phyloP scores from a whole-genome alignment of 495 filamentous ascomycete genomes.

The Xylaria sp. region DNA sequence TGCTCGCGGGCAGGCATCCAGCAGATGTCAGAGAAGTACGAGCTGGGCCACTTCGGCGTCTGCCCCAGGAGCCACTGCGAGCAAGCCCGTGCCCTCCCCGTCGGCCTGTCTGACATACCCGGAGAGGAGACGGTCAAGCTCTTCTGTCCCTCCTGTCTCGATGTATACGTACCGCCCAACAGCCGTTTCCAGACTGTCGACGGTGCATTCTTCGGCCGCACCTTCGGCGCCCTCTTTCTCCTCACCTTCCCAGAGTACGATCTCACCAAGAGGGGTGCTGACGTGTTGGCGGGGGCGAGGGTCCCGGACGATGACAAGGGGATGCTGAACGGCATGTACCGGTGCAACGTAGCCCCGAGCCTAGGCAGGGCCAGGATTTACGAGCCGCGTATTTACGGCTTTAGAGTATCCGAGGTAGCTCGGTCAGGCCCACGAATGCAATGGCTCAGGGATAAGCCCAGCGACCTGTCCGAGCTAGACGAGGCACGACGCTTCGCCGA shows the following conservation, averaged over 20 bases:
- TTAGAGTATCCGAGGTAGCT: slow-evolving; percentile 87
- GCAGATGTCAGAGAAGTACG: slow-evolving; percentile 99
- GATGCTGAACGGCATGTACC: slow-evolving; percentile 83
- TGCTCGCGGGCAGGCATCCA: slow-evolving; percentile 96
- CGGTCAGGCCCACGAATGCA: slow-evolving; percentile 92
- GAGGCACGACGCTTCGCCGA: slow-evolving; percentile 69
- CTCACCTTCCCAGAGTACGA: slow-evolving; percentile 98
- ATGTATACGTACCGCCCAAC: slow-evolving; percentile 97
- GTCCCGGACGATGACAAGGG: slow-evolving; percentile 51
- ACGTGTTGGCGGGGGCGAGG: slow-evolving; percentile 47
- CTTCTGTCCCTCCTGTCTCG: slow-evolving; percentile 95
- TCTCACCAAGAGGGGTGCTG: slow-evolving; percentile 63
- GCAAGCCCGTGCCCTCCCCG: slow-evolving; percentile 85
- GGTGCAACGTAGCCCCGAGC: slow-evolving; percentile 84
- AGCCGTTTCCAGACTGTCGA: slow-evolving; percentile 98
- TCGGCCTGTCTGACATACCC: slow-evolving; percentile 90
- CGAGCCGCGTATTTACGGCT: slow-evolving; percentile 96
- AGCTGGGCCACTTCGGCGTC: slow-evolving; percentile 90
- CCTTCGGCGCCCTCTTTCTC: slow-evolving; percentile 91
- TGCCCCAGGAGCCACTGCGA: slow-evolving; percentile 92
- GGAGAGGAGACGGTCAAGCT: slow-evolving; percentile 98
- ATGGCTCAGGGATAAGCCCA: slow-evolving; percentile 87
- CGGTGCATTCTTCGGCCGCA: slow-evolving; percentile 97
- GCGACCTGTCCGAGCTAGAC: slow-evolving; percentile 79
- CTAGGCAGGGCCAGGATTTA: slow-evolving; percentile 85